These are phyloP conservation scores for Ormosia semicastrata DNA, from an alignment of 306 rosid genomes.

Conservation along the genomic window DNA sequence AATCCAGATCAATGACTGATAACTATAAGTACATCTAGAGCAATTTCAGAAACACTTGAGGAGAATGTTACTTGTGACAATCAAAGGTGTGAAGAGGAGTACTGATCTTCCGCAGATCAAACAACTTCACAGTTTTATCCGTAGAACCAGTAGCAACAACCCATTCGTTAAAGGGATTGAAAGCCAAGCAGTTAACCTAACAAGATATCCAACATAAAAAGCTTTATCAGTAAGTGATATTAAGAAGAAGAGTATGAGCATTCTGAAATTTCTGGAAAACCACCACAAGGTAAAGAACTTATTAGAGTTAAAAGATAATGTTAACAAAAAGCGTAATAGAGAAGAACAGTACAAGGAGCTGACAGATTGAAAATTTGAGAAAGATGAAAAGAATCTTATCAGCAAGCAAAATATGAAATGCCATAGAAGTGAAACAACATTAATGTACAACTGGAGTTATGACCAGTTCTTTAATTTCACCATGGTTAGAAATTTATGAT, in stretches of 20 bases:
- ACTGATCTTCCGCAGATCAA: slow-evolving; percentile 86
- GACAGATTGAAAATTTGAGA: neutral
- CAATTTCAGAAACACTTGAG: slow-evolving; percentile 4
- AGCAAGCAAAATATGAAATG: neutral
- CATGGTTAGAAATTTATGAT: neutral
- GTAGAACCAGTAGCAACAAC: slow-evolving; percentile 99
- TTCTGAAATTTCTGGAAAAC: neutral
- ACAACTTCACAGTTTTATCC: slow-evolving; percentile 92
- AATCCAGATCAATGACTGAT: slow-evolving; percentile 24
- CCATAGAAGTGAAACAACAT: neutral
- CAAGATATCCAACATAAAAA: slow-evolving; percentile 3
- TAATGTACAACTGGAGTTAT: neutral
- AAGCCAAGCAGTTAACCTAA: slow-evolving; percentile 95
- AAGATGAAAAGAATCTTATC: neutral
- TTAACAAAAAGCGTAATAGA: slow-evolving; percentile 15
- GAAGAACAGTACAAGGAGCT: slow-evolving; percentile 3
- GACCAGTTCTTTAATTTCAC: neutral
- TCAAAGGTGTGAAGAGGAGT: slow-evolving; percentile 85
- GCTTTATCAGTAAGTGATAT: neutral
- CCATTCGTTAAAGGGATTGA: slow-evolving; percentile 98
- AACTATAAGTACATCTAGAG: neutral
- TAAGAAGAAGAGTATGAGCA: neutral
- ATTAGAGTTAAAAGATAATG: slow-evolving; percentile 5
- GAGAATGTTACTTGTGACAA: slow-evolving; percentile 77
- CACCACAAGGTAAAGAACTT: neutral